Percentiles rank a stretch among this genome's conserved stretches.
phyloP scores from a whole-genome alignment of 83 land plant species.

The Picea mariana region DNA sequence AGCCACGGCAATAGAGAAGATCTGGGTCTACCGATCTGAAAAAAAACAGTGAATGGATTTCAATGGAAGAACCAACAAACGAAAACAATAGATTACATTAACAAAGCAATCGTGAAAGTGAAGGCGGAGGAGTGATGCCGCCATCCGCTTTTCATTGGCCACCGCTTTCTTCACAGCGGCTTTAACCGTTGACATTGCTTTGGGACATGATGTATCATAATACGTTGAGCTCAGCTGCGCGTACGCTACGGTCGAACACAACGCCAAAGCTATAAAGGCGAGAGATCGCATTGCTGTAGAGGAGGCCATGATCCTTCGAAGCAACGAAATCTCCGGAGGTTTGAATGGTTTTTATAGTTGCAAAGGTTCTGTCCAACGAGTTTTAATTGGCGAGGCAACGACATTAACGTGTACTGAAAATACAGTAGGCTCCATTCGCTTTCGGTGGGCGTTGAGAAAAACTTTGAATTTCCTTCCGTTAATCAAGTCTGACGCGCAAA shows the following conservation, averaged over 20 bases:
- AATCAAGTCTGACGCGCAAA: too few relatives aligned
- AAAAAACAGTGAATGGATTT: background rate
- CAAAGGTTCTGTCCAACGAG: too few relatives aligned
- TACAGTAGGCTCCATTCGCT: too few relatives aligned
- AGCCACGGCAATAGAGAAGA: too few relatives aligned
- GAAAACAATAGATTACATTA: conserved; percentile 9
- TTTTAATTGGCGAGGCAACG: too few relatives aligned
- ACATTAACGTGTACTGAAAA: too few relatives aligned
- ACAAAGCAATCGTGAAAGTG: conserved; percentile 40
- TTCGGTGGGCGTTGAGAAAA: too few relatives aligned
- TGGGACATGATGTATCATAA: conserved; percentile 25
- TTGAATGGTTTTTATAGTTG: too few relatives aligned
- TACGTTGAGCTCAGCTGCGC: conserved; percentile 25
- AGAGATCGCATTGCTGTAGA: background rate
- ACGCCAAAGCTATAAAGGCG: background rate
- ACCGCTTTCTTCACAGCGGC: conserved; percentile 22
- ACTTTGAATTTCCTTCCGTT: too few relatives aligned
- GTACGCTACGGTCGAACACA: background rate
- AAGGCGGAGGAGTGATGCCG: conserved; percentile 31
- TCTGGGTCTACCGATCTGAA: background rate
- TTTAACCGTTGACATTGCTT: conserved; percentile 16
- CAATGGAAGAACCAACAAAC: too few relatives aligned
- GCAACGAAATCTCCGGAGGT: too few relatives aligned
- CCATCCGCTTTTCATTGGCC: conserved; percentile 29
- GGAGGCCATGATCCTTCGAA: background rate